Evolutionary conservation across 169 alveolate genomes (phyloP), one percentile per base, ranked within the genome.

Genomic region (Miamiensis avidus): DNA sequence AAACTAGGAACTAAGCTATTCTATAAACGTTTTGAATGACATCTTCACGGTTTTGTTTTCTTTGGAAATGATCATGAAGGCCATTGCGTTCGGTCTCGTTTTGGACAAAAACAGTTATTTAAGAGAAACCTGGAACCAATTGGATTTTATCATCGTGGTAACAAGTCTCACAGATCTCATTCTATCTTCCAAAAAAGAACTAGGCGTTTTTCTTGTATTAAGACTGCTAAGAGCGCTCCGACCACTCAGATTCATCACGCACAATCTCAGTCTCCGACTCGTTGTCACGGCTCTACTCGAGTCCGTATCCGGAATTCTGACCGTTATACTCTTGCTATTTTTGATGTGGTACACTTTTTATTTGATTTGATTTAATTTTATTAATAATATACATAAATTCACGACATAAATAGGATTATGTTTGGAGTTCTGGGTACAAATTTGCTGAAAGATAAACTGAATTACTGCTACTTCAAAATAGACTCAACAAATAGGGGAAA

Each of bases 211-310:
- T 20, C 20, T 11, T 11, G 95, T 93, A 73, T 87, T 95, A 34
- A 89, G 97, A 91, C 87, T 95, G 15, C 76, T 96, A 65, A 91
- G 98, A 89, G 95, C 98, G 0, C 82, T 96, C 27, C 86, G 98
- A 76, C 97, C 98, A 11, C 89, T 96, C 30, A 90, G 98, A 86
- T 84, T 96, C 86, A 93, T 96, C 20, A 87, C 97, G n/a, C 95
- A 92, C 76, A 94, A 94, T 91, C 94, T 89, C 85, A 93, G 95
- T 31, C 88, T 96, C 93, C 94, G 93, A 84, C 82, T 89, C 26
- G 91, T 95, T 25, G 96, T 96, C 26, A 83, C 93, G 29, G 91
- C 97, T 29, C 84, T 96, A n/a, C 75, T 96, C 31, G 89, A 91
- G n/a, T 93, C 97, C 30, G 91, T 95, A 28, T 92, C 94, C 73